Evolutionary conservation across 306 rosid species (phyloP), one percentile per base, ranked within the genome.

Genomic region (Bauhinia variegata): DNA sequence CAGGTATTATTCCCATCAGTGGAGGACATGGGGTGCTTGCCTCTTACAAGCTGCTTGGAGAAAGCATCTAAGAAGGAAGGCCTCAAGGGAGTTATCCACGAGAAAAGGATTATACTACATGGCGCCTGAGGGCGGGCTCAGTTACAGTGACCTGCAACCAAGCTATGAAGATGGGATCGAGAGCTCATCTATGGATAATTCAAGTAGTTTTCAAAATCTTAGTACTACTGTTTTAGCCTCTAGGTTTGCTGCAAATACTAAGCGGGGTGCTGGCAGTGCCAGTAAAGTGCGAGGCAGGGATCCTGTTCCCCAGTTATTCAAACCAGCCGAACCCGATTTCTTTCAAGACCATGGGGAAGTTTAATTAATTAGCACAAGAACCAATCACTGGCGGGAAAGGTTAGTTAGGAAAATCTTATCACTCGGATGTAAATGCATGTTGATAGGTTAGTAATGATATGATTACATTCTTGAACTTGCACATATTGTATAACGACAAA

Each of bases 11-110:
- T 83, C 91, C 60, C 91, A 83, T 66, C 88, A 86, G 59, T 92
- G 98, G 96, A 85, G 96, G 72, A 80, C 98, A 14, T 92, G 98
- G 96, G 92, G 79, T 34, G 36, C 88, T 60, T 85, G 98, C 74
- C 84, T 82, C 64, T 78, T 89, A 68, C 89, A 87, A 80, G 78
- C 85, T 7, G 96, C 98, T 11, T 92, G 95, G 96, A 77, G 92
- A 78, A 78, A 82, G 71, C 16, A 46, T 57, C 61, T 54, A 71
- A 89, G 79, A 76, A 84, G 93, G 60, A 89, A 85, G 75, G 71
- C 87, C 54, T 65, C 79, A 28, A 81, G 77, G 77, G 88, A 83
- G 30, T 83, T 88, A 54, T 75, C 86, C 5, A 15, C 65, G 36
- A 86, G 67, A 53, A 91, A 89, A 75, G 48, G 84, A 61, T 67